Conservation (phyloP, 495 filamentous ascomycete species). For the Neurospora africana region DNA sequence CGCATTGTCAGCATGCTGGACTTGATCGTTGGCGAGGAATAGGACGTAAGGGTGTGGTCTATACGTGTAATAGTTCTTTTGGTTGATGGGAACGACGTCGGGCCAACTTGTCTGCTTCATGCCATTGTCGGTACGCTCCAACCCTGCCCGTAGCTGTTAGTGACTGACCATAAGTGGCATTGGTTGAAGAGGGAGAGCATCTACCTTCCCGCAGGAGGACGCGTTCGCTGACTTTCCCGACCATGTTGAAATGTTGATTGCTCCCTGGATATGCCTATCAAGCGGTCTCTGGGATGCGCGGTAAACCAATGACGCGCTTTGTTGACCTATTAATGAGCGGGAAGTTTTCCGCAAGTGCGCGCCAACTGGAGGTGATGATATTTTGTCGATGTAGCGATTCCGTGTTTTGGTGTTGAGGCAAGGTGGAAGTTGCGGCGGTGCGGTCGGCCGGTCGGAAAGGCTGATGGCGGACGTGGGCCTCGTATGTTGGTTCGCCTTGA, state of each 20-base stretch:
- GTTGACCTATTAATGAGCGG: background rate
- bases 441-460: background rate
- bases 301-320: background rate
- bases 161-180: background rate
- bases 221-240: conserved; percentile 44
- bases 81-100: conserved; percentile 82
- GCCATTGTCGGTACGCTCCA: conserved; percentile 94
- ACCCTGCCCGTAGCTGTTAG: conserved; percentile 44
- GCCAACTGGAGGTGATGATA: background rate
- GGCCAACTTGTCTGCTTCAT: conserved; percentile 94
- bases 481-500: background rate
- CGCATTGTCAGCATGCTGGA: conserved; percentile 11
- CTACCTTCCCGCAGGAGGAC: conserved; percentile 41
- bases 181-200: background rate
- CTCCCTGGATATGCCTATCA: background rate
- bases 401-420: background rate
- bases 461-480: background rate
- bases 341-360: background rate
- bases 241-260: conserved; percentile 23
- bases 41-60: conserved; percentile 21
- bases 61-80: conserved; percentile 99
- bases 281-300: background rate
- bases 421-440: background rate
- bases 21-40: background rate
- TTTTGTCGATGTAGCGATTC: background rate